Conservation (phyloP, 2,329 filamentous ascomycete genomes). For the Didymella arachidicola region DNA sequence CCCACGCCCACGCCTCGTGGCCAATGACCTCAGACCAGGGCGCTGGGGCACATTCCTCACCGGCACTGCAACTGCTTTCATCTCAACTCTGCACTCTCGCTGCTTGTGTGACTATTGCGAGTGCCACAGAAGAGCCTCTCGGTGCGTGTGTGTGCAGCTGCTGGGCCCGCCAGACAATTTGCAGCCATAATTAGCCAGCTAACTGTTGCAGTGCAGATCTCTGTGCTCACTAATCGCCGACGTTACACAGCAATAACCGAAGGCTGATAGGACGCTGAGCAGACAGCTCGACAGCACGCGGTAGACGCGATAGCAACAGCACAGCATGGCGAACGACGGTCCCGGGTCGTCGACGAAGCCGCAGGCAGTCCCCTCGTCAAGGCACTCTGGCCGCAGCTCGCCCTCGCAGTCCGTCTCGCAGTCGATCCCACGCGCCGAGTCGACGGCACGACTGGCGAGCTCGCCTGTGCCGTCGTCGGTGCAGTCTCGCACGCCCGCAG, state of each 20-base stretch:
- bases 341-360: slow-evolving; percentile 39
- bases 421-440: slow-evolving; percentile 59
- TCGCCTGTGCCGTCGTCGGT: slow-evolving; percentile 62
- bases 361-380: slow-evolving; percentile 41
- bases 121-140: slow-evolving; percentile 11
- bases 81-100: slow-evolving; percentile 14
- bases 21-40: slow-evolving; percentile 19
- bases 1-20: slow-evolving; percentile 7
- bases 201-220: slow-evolving; percentile 10
- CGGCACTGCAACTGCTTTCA: slow-evolving; percentile 14
- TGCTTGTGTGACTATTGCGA: slow-evolving; percentile 8
- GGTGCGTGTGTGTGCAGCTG: slow-evolving; percentile 15
- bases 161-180: background rate
- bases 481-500: slow-evolving; percentile 55
- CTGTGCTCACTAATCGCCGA: slow-evolving; percentile 19
- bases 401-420: slow-evolving; percentile 41
- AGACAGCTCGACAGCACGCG: slow-evolving; percentile 15
- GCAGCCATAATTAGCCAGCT: background rate
- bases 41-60: slow-evolving; percentile 14
- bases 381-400: slow-evolving; percentile 37
- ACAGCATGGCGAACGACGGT: slow-evolving; percentile 12
- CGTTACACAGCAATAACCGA: slow-evolving; percentile 37
- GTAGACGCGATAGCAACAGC: slow-evolving; percentile 8
- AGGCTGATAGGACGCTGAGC: slow-evolving; percentile 11
- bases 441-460: slow-evolving; percentile 61